Conservation (phyloP, 495 filamentous ascomycete genomes). For the Letharia columbiana region DNA sequence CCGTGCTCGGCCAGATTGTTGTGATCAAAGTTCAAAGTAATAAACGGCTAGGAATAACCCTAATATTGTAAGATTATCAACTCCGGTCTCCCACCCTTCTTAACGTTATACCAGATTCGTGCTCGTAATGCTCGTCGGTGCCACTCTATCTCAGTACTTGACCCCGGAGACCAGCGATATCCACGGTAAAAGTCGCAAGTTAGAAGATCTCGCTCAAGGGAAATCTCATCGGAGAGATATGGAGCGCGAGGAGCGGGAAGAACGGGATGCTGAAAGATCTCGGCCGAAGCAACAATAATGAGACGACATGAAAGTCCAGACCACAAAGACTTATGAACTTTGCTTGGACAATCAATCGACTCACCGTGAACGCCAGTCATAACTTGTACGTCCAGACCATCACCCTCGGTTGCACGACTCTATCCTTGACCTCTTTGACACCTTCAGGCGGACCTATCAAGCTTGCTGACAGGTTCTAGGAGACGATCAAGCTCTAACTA, state of each 20-base stretch:
- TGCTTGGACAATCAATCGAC: neutral
- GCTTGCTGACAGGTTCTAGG: too few relatives aligned
- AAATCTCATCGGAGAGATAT: slow-evolving; percentile 10
- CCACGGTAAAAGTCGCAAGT: slow-evolving; percentile 12
- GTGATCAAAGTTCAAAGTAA: slow-evolving; percentile 28
- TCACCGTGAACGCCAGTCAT: neutral
- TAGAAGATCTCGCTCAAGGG: slow-evolving; percentile 17
- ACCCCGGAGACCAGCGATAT: slow-evolving; percentile 21
- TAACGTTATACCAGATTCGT: slow-evolving; percentile 17
- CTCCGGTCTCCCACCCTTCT: neutral
- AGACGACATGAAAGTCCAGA: neutral
- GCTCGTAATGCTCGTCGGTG: slow-evolving; percentile 22
- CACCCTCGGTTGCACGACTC: neutral
- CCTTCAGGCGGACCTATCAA: too few relatives aligned
- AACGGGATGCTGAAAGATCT: slow-evolving; percentile 1
- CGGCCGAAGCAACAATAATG: slow-evolving; percentile 5
- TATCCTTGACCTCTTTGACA: too few relatives aligned
- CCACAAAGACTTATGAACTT: neutral
- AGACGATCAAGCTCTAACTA: too few relatives aligned
- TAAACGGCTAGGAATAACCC: slow-evolving; percentile 12
- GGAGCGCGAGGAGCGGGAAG: slow-evolving; percentile 2
- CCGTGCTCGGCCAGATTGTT: slow-evolving; percentile 48
- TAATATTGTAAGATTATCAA: slow-evolving; percentile 14
- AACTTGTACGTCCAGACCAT: neutral
- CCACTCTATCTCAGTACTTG: slow-evolving; percentile 9